These are phyloP conservation scores for Nigrospora oryzae DNA, from an alignment of 2,329 filamentous ascomycete genomes.

Conservation along the genomic window DNA sequence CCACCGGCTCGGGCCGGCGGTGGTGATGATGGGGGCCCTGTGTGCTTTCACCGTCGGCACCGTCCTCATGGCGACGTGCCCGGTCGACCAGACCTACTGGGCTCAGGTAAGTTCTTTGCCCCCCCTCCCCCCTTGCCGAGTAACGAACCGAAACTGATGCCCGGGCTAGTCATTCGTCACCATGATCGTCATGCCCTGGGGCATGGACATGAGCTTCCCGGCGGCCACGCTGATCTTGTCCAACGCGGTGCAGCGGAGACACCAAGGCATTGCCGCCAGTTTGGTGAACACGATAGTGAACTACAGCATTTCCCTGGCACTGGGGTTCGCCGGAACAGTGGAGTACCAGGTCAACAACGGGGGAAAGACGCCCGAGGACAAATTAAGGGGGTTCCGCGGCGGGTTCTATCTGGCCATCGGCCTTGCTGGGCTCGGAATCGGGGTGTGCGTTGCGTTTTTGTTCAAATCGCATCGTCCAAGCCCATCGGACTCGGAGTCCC, in stretches of 20 bases:
- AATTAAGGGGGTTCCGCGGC: slow-evolving; percentile 25
- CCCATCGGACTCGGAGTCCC: neutral
- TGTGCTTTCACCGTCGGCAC: slow-evolving; percentile 13
- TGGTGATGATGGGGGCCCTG: slow-evolving; percentile 15
- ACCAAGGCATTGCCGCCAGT: slow-evolving; percentile 25
- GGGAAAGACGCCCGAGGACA: slow-evolving; percentile 18
- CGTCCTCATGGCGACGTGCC: slow-evolving; percentile 21
- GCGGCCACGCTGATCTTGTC: slow-evolving; percentile 42
- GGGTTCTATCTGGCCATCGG: slow-evolving; percentile 33
- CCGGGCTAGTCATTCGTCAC: slow-evolving; percentile 30
- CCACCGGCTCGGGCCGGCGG: slow-evolving; percentile 19
- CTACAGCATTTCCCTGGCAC: slow-evolving; percentile 46
- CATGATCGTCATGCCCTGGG: slow-evolving; percentile 35
- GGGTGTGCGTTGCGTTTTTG: slow-evolving; percentile 22
- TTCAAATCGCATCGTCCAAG: slow-evolving; percentile 10
- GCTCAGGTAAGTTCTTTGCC: slow-evolving; percentile 20
- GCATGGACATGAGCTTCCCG: slow-evolving; percentile 50
- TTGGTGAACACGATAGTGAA: slow-evolving; percentile 49
- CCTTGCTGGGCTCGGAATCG: slow-evolving; percentile 23
- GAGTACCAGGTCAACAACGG: slow-evolving; percentile 30
- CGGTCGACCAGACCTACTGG: slow-evolving; percentile 43
- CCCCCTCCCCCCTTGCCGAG: neutral
- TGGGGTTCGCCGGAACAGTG: slow-evolving; percentile 47
- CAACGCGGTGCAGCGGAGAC: slow-evolving; percentile 22
- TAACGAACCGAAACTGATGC: slow-evolving; percentile 5